Base-by-base conservation (phyloP, 371 early-diverging fungal genomes). In the Mucor irregularis region DNA sequence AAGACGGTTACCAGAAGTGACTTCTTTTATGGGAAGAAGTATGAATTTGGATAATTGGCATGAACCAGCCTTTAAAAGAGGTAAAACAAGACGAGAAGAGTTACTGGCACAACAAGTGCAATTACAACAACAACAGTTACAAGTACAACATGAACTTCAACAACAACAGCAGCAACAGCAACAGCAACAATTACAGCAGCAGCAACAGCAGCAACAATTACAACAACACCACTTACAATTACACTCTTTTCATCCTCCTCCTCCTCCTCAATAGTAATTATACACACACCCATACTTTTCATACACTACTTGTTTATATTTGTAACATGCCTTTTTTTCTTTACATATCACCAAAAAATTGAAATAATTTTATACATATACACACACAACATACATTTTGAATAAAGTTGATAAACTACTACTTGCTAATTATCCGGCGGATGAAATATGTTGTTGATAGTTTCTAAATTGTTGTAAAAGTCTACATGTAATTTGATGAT, bases 1-100 rank as follows among this genome's bases (percentile, higher is more conserved):
- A 38, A 54, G 72, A 29, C 21, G 56, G 19, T 33, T 45, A 21
- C 59, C 71, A 3, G 42, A 59, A 22, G 76, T 75, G 21, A n/a
- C 71, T 11, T 57, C 71, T 1, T 78, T 78, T 26, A 69, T 78
- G 76, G 79, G 79, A 11, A 62, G 75, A 58, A 45, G 59, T 16
- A 50, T 66, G 51, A 66, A 62, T 49, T 16, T 66, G 34, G 66
- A 66, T 24, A 42, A 22, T 48, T 29, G 44, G 17, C 45, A 62
- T 40, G 78, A 78, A 49, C 78, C 75, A 16, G 66, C 73, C 16
- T 63, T 63, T 35, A 78, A 78, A 50, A 45, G 75, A 38, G 66
- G 64, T 45, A 68, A 62, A 58, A 25, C 66, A 53, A 57, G 66
- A 56, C 68, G 74, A 17, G 74, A 70, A 9, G 74, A 74, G 9